A percentile compares a stretch with the other conserved stretches of the same genome.
Evolutionary conservation across 495 filamentous ascomycete genomes (phyloP).

Genomic region (Platismatia glauca): DNA sequence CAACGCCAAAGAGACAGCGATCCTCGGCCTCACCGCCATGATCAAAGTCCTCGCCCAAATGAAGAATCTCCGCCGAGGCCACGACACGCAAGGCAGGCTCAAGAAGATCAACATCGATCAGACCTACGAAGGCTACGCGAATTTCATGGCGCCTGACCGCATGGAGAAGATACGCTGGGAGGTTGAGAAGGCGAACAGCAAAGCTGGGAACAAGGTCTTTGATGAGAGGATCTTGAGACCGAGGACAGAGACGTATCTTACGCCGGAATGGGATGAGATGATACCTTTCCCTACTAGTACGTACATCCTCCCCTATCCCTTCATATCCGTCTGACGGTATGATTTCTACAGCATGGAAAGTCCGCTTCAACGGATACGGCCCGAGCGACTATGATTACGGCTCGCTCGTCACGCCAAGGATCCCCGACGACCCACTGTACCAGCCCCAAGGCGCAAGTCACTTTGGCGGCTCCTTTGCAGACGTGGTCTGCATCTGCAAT

Average conservation of each 20-base stretch:
- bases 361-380: constrained; percentile 15
- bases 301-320: neutral
- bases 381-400: constrained; percentile 5
- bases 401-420: neutral
- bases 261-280: constrained; percentile 18
- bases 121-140: constrained; percentile 39
- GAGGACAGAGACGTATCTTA: constrained; percentile 18
- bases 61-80: constrained; percentile 40
- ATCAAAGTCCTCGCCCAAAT: constrained; percentile 29
- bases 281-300: constrained; percentile 13
- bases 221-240: neutral
- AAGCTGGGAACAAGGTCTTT: neutral
- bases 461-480: constrained; percentile 8
- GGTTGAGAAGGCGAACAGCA: neutral
- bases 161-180: constrained; percentile 4
- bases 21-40: constrained; percentile 43
- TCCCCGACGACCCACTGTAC: constrained; percentile 7
- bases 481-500: constrained; percentile 1
- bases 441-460: constrained; percentile 14
- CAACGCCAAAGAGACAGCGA: constrained; percentile 42
- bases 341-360: constrained; percentile 9
- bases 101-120: constrained; percentile 44
- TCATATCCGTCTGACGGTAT: neutral
- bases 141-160: constrained; percentile 17
- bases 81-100: constrained; percentile 47